A percentile compares a stretch with the other conserved stretches of the same genome.
Evolutionary conservation across 2,329 filamentous ascomycete species (phyloP).

Genomic region (Claviceps monticola): DNA sequence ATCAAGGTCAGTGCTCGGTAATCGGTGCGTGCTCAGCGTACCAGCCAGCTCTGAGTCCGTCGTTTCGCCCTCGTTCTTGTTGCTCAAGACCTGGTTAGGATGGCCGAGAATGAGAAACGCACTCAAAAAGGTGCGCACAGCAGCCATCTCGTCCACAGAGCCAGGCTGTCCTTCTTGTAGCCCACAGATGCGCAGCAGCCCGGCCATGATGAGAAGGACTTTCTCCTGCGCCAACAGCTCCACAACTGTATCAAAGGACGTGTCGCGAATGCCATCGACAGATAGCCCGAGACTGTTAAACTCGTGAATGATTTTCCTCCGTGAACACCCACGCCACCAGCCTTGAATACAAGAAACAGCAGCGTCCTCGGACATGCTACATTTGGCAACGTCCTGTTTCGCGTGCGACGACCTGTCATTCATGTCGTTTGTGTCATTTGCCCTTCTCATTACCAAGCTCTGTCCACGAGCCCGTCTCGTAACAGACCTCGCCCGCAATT

Average conservation of each 20-base stretch:
- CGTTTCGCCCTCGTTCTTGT: conserved; percentile 49
- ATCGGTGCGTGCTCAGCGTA: conserved; percentile 14
- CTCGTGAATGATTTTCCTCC: conserved; percentile 46
- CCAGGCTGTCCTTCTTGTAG: conserved; percentile 50
- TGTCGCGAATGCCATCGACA: conserved; percentile 55
- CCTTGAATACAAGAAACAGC: conserved; percentile 55
- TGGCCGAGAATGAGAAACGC: conserved; percentile 70
- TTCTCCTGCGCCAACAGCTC: conserved; percentile 51
- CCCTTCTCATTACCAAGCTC: conserved; percentile 37
- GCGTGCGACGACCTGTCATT: conserved; percentile 32
- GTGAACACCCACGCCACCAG: conserved; percentile 50
- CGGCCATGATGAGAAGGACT: conserved; percentile 51
- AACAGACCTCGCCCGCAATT: conserved; percentile 42
- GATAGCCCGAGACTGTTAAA: conserved; percentile 55
- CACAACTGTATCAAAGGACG: conserved; percentile 62
- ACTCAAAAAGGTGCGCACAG: conserved; percentile 63
- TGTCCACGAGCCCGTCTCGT: conserved; percentile 38
- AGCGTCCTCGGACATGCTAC: conserved; percentile 39
- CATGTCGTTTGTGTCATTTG: conserved; percentile 15
- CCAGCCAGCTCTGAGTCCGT: conserved; percentile 39
- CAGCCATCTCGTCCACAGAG: conserved; percentile 54
- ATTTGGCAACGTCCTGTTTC: conserved; percentile 30
- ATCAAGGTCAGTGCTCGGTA: conserved; percentile 33
- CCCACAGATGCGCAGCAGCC: conserved; percentile 55
- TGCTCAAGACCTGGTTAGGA: conserved; percentile 63